A percentile compares a stretch with the other conserved stretches of the same genome.
These are phyloP conservation scores for Phytophthora fragariaefolia DNA, from an alignment of 352 stramenopile species.

Conservation along the genomic window DNA sequence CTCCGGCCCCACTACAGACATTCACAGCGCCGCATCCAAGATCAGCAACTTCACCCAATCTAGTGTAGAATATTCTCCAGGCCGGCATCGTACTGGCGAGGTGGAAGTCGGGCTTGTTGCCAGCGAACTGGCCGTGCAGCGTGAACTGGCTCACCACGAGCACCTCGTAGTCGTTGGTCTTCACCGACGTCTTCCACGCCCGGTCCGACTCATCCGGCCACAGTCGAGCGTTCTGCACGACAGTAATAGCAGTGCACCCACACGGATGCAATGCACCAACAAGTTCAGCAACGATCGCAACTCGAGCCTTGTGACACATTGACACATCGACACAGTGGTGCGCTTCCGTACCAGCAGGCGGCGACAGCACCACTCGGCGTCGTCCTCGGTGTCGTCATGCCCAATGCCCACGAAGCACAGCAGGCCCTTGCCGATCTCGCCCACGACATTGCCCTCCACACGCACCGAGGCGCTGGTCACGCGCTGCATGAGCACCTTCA, in stretches of 20 bases:
- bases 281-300: background rate
- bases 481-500: slow-evolving; percentile 85
- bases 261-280: background rate
- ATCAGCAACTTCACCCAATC: background rate
- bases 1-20: slow-evolving; percentile 60
- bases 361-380: slow-evolving; percentile 85
- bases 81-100: slow-evolving; percentile 63
- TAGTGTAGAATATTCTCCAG: background rate
- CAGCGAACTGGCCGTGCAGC: slow-evolving; percentile 76
- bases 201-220: slow-evolving; percentile 70
- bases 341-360: slow-evolving; percentile 64
- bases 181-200: slow-evolving; percentile 74
- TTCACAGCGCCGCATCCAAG: background rate
- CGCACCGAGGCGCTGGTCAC: slow-evolving; percentile 81
- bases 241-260: background rate
- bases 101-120: slow-evolving; percentile 91
- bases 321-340: no score
- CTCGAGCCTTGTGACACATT: slow-evolving; percentile 9
- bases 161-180: slow-evolving; percentile 72
- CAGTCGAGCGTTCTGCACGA: slow-evolving; percentile 70
- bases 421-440: slow-evolving; percentile 76
- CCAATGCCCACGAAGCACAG: slow-evolving; percentile 85
- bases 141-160: slow-evolving; percentile 91
- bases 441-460: slow-evolving; percentile 78
- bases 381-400: slow-evolving; percentile 76